Conservation (phyloP, 2,329 filamentous ascomycete species). For the Monilinia laxa region DNA sequence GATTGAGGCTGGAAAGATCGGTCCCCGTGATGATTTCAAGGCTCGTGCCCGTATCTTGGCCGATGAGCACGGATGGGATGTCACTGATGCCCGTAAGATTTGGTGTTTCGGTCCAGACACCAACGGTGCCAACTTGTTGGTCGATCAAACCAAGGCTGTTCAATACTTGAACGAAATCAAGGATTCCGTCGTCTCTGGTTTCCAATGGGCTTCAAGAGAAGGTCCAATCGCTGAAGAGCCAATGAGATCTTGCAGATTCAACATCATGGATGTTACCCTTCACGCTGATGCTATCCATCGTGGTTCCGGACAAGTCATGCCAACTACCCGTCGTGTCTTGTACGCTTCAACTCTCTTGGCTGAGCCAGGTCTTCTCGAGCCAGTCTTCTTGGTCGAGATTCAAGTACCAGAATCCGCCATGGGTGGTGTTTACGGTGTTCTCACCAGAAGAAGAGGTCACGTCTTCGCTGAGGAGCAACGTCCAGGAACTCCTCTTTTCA, state of each 20-base stretch:
- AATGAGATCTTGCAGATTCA: conserved; percentile 95
- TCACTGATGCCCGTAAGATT: conserved; percentile 99
- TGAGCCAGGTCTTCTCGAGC: conserved; percentile 88
- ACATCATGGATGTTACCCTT: conserved; percentile 98
- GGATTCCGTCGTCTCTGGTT: conserved; percentile 98
- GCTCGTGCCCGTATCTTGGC: conserved; percentile 91
- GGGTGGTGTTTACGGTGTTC: conserved; percentile 99
- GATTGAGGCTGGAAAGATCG: conserved; percentile 91
- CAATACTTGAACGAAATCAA: conserved; percentile 99
- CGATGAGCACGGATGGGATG: conserved; percentile 98
- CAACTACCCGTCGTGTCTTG: conserved; percentile 94
- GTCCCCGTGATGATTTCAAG: conserved; percentile 98
- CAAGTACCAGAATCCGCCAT: conserved; percentile 98
- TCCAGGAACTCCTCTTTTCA: conserved; percentile 98
- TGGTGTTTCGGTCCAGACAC: conserved; percentile 99
- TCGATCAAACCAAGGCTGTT: conserved; percentile 99
- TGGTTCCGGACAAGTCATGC: conserved; percentile 99
- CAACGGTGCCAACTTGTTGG: conserved; percentile 94
- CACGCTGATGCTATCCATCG: conserved; percentile 99
- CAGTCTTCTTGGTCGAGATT: conserved; percentile 98
- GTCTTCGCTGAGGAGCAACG: conserved; percentile 99
- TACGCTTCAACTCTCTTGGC: conserved; percentile 91
- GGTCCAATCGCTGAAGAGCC: conserved; percentile 98
- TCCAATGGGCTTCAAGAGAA: conserved; percentile 99
- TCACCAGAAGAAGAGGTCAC: conserved; percentile 96